phyloP scores from a whole-genome alignment of 768 basidiomycete species.

The Trametes gibbosa region DNA sequence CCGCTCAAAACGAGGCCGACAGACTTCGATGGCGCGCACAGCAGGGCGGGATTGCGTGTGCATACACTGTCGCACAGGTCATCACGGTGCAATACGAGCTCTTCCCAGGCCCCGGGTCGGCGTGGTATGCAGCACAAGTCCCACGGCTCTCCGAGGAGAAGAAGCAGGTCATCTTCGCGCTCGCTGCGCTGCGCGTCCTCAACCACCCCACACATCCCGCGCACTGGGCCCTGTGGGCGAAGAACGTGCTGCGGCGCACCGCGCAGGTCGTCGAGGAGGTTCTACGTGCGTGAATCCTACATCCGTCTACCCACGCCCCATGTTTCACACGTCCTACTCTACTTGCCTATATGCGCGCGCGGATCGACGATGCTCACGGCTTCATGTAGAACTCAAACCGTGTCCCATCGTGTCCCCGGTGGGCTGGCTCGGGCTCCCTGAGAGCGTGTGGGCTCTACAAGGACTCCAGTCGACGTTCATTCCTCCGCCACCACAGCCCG shows the following conservation, averaged over 20 bases:
- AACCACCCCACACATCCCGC: conserved; percentile 51
- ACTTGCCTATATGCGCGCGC: background rate
- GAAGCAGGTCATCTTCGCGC: conserved; percentile 40
- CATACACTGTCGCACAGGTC: conserved; percentile 6
- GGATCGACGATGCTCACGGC: background rate
- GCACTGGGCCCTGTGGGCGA: conserved; percentile 66
- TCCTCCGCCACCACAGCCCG: conserved; percentile 7
- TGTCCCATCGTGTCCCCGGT: conserved; percentile 15
- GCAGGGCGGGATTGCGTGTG: conserved; percentile 11
- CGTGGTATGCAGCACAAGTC: conserved; percentile 7
- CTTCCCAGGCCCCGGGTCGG: conserved; percentile 5
- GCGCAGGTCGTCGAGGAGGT: conserved; percentile 53
- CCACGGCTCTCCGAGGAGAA: conserved; percentile 13
- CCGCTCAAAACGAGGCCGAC: conserved; percentile 5
- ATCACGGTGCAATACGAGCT: conserved; percentile 12
- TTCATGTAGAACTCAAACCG: conserved; percentile 9
- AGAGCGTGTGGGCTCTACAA: conserved; percentile 12
- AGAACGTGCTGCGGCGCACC: conserved; percentile 45
- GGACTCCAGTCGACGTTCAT: conserved; percentile 16
- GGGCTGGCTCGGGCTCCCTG: conserved; percentile 12
- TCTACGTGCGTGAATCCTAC: conserved; percentile 42
- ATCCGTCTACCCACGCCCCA: background rate
- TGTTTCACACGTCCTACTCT: background rate
- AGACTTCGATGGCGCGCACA: conserved; percentile 10
- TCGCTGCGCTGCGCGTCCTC: conserved; percentile 61